Evolutionary conservation across 75 land plant genomes (phyloP).

Genomic region (Adiantum capillusveneris): DNA sequence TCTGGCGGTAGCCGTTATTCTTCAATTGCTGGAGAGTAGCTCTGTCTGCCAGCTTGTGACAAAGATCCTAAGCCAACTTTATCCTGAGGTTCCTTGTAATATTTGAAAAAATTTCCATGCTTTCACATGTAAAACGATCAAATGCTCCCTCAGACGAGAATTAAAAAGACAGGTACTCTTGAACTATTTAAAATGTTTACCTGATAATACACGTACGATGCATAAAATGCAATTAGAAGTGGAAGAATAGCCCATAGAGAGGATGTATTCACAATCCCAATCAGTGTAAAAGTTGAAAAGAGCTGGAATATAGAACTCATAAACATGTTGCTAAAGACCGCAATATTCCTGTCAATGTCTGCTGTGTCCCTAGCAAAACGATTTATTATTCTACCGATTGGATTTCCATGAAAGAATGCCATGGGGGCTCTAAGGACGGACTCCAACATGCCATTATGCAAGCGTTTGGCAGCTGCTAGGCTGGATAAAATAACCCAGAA

Average conservation of each 20-base stretch:
- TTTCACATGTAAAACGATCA: too few species aligned
- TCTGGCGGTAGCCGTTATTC: too few species aligned
- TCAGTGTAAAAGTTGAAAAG: constrained; percentile 87
- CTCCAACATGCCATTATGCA: constrained; percentile 81
- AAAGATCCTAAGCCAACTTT: too few species aligned
- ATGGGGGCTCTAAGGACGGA: constrained; percentile 91
- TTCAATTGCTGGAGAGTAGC: too few species aligned
- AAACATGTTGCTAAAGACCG: constrained; percentile 63
- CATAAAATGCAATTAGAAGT: constrained; percentile 76
- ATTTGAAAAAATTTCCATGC: too few species aligned
- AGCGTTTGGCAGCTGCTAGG: constrained; percentile 66
- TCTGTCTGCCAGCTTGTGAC: too few species aligned
- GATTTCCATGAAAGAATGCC: constrained; percentile 96
- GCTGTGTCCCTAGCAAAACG: constrained; percentile 93
- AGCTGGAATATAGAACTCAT: constrained; percentile 64
- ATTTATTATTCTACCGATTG: constrained; percentile 90
- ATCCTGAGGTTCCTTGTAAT: too few species aligned
- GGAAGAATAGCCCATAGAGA: constrained; percentile 99
- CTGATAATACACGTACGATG: constrained; percentile 84
- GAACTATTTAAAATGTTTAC: too few species aligned
- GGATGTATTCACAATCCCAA: constrained; percentile 86
- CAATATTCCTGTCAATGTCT: constrained; percentile 88
- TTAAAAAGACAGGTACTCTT: not conserved
- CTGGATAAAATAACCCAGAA: constrained; percentile 86
- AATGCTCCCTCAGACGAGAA: too few species aligned